phyloP scores from a whole-genome alignment of 2,329 filamentous ascomycete species.

The Beauveria scarabaeidicola region DNA sequence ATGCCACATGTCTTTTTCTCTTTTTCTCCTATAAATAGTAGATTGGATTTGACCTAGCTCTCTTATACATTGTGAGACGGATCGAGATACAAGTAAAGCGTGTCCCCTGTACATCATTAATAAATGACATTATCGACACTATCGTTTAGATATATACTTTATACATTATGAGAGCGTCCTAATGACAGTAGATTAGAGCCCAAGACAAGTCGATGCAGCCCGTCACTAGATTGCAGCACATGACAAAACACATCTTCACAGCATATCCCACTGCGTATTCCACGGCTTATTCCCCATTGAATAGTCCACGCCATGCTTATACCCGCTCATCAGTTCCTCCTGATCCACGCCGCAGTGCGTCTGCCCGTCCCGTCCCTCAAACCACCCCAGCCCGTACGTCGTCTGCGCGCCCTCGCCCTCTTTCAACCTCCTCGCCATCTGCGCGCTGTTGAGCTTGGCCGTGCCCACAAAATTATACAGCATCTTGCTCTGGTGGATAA shows the following conservation, averaged over 20 bases:
- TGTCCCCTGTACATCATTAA: background rate
- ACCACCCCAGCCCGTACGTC: slow-evolving; percentile 71
- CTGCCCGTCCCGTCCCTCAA: slow-evolving; percentile 61
- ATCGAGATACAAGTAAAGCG: too few species aligned
- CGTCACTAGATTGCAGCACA: too few species aligned
- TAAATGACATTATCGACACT: background rate
- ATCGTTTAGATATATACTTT: background rate
- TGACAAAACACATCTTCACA: slow-evolving; percentile 15
- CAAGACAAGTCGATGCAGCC: too few species aligned
- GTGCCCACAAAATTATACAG: slow-evolving; percentile 66
- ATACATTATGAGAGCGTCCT: background rate
- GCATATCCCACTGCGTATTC: slow-evolving; percentile 33
- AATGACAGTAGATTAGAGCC: too few species aligned
- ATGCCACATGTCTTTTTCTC: background rate
- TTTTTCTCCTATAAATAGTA: too few species aligned
- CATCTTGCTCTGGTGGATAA: slow-evolving; percentile 76
- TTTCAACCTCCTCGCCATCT: slow-evolving; percentile 53
- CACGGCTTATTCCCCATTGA: slow-evolving; percentile 43
- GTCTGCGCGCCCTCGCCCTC: slow-evolving; percentile 29
- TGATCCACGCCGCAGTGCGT: slow-evolving; percentile 71
- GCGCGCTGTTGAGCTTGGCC: slow-evolving; percentile 48
- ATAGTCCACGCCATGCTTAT: slow-evolving; percentile 54
- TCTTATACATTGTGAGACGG: too few species aligned
- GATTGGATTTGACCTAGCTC: too few species aligned
- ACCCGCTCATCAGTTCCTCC: slow-evolving; percentile 58